A percentile compares a stretch with the other conserved stretches of the same genome.
These are phyloP conservation scores for Metschnikowia chrysomelidarum DNA, from an alignment of 805 yeast genomes.

Conservation along the genomic window DNA sequence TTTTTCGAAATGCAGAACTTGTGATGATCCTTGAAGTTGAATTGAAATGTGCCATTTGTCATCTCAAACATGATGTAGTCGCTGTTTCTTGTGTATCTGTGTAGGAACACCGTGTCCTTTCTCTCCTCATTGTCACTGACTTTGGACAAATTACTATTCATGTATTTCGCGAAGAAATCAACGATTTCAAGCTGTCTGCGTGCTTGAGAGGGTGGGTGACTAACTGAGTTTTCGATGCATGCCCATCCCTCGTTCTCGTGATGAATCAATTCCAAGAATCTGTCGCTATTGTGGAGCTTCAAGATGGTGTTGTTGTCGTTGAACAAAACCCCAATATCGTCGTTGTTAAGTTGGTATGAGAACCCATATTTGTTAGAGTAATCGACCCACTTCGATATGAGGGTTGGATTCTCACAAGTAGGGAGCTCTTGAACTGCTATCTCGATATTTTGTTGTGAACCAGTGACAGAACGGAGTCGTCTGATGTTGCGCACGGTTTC, in stretches of 20 bases:
- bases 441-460: conserved; percentile 23
- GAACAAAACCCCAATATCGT: conserved; percentile 86
- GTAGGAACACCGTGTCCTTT: conserved; percentile 69
- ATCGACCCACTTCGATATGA: conserved; percentile 96
- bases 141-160: conserved; percentile 85
- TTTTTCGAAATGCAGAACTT: conserved; percentile 76
- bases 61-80: conserved; percentile 88
- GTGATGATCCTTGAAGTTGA: conserved; percentile 93
- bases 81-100: conserved; percentile 77
- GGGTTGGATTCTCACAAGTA: conserved; percentile 56
- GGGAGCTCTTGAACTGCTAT: conserved; percentile 39
- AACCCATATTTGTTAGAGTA: conserved; percentile 94
- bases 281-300: conserved; percentile 60
- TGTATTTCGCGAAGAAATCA: conserved; percentile 84
- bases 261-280: conserved; percentile 59
- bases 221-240: conserved; percentile 42
- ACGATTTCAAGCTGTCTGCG: conserved; percentile 79
- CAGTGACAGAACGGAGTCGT: conserved; percentile 39
- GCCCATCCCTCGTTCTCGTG: conserved; percentile 47
- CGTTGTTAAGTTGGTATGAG: conserved; percentile 87
- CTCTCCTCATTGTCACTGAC: conserved; percentile 65
- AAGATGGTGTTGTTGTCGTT: conserved; percentile 82
- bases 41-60: conserved; percentile 90
- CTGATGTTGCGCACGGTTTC: conserved; percentile 41
- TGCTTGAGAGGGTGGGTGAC: conserved; percentile 47